phyloP scores from a whole-genome alignment of 108 stramenopile genomes.

The Mediolabrus comicus region DNA sequence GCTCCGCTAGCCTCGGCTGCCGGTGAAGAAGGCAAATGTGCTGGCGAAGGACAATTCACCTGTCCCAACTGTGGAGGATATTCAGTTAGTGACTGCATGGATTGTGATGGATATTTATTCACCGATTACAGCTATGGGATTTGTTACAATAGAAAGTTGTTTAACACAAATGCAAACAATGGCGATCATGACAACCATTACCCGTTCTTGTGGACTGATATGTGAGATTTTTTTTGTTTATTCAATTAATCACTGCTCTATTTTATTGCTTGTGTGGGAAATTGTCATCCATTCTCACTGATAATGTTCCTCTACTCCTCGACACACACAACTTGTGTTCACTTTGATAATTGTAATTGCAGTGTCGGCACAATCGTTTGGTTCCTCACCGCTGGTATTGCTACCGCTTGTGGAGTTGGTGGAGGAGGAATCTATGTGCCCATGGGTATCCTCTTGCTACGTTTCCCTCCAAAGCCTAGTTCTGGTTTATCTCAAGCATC shows the following conservation, averaged over 20 bases:
- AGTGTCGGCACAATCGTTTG: conserved; percentile 61
- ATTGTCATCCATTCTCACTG: neutral
- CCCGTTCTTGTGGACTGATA: conserved; percentile 59
- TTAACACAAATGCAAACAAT: conserved; percentile 28
- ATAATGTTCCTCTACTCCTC: neutral
- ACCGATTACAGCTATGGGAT: conserved; percentile 30
- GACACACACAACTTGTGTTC: neutral
- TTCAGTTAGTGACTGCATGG: conserved; percentile 19
- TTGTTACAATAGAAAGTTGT: conserved; percentile 63
- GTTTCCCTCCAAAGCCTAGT: conserved; percentile 61
- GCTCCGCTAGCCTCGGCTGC: neutral
- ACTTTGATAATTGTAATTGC: neutral
- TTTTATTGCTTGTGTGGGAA: neutral
- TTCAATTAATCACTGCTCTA: neutral
- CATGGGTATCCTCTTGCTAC: conserved; percentile 61
- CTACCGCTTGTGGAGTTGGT: conserved; percentile 72
- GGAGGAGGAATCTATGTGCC: conserved; percentile 79
- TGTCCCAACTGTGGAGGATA: conserved; percentile 45
- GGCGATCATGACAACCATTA: conserved; percentile 47
- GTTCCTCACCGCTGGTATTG: conserved; percentile 58
- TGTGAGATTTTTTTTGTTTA: conserved; percentile 28
- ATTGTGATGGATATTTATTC: conserved; percentile 44
- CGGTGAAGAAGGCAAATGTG: conserved; percentile 11
- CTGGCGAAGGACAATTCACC: conserved; percentile 13
- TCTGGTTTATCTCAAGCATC: conserved; percentile 63